Conservation (phyloP, 2,329 filamentous ascomycete species). For the Colletotrichum neosansevieriae region DNA sequence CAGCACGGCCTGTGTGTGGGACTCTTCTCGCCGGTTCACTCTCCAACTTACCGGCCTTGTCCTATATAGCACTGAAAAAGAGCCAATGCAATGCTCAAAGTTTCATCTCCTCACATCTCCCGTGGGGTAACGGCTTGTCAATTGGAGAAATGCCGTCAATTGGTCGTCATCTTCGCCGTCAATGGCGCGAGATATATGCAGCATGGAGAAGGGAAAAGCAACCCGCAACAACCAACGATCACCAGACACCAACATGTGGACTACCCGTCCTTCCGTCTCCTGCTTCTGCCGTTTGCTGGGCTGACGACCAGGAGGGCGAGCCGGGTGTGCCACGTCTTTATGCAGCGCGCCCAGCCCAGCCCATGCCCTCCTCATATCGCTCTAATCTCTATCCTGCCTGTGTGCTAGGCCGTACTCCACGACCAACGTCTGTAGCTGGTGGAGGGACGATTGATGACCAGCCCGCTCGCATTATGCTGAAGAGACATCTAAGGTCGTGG, state of each 20-base stretch:
- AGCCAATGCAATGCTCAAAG: constrained; percentile 28
- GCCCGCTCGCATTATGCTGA: constrained; percentile 13
- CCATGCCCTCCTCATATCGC: constrained; percentile 7
- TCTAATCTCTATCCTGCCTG: constrained; percentile 5
- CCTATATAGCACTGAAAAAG: constrained; percentile 26
- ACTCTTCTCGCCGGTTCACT: neutral
- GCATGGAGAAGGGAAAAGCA: neutral
- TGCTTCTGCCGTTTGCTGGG: constrained; percentile 21
- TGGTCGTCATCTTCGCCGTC: constrained; percentile 7
- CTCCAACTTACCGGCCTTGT: constrained; percentile 11
- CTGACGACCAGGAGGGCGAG: constrained; percentile 20
- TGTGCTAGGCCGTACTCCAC: constrained; percentile 3
- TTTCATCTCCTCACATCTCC: constrained; percentile 10
- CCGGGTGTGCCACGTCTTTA: constrained; percentile 12
- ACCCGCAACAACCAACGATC: neutral
- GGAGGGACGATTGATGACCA: neutral
- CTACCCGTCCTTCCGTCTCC: constrained; percentile 16
- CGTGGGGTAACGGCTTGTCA: constrained; percentile 26
- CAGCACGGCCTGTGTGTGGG: neutral
- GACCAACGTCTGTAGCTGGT: constrained; percentile 6
- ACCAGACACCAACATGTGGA: neutral
- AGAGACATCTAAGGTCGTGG: constrained; percentile 9
- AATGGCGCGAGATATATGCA: constrained; percentile 13
- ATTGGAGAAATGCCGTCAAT: constrained; percentile 5
- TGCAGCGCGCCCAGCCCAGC: constrained; percentile 29